Percentiles rank a stretch among this genome's conserved stretches.
Evolutionary conservation across 306 rosid species (phyloP).

Genomic region (Rosa chinensis): DNA sequence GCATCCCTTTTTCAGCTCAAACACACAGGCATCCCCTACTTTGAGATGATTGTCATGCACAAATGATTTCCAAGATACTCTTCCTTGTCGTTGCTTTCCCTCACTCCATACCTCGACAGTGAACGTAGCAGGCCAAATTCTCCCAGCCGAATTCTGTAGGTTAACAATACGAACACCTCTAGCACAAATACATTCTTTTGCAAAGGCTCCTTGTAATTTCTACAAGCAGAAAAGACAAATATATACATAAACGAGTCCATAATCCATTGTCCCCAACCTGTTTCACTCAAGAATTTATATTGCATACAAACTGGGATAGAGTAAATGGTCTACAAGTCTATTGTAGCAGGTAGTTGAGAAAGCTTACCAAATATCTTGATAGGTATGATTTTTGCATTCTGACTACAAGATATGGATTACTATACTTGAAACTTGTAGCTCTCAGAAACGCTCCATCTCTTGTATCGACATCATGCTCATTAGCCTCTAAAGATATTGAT

Average conservation of each 20-base stretch:
- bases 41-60: constrained; percentile 12
- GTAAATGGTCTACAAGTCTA: background rate
- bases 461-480: background rate
- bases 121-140: constrained; percentile 21
- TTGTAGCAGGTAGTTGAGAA: background rate
- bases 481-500: too few relatives aligned
- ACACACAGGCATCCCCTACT: constrained; percentile 20
- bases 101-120: background rate
- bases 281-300: background rate
- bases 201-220: background rate
- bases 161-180: background rate
- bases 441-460: background rate
- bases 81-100: background rate
- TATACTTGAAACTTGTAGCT: background rate
- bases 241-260: background rate
- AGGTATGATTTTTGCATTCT: background rate
- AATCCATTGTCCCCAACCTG: too few relatives aligned
- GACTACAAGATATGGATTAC: background rate
- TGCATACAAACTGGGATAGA: background rate
- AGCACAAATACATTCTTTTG: background rate
- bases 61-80: constrained; percentile 32
- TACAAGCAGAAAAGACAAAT: background rate
- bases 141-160: constrained; percentile 8
- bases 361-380: background rate
- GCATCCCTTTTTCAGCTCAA: constrained; percentile 6